Evolutionary conservation across 2,329 filamentous ascomycete species (phyloP).

Genomic region (Microdochium paspali): DNA sequence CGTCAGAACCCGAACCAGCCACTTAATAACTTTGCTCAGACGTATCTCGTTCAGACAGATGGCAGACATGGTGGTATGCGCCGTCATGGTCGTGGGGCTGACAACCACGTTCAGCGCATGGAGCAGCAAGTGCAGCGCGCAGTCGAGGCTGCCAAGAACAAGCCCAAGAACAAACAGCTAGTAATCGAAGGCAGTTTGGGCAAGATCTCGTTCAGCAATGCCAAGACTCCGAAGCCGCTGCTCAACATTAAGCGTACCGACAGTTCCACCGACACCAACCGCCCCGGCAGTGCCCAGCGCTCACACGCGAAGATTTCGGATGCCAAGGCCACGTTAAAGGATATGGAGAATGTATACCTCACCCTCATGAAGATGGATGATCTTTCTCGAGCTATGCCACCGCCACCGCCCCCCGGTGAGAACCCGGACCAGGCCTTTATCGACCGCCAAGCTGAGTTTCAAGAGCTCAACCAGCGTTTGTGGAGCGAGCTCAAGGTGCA

Average conservation of each 20-base stretch:
- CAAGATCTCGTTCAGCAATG: slow-evolving; percentile 98
- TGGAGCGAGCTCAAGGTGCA: slow-evolving; percentile 88
- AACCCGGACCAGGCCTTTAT: slow-evolving; percentile 59
- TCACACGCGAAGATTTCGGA: slow-evolving; percentile 47
- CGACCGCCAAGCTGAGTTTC: slow-evolving; percentile 72
- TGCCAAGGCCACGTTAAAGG: slow-evolving; percentile 72
- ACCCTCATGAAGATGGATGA: slow-evolving; percentile 92
- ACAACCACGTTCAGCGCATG: slow-evolving; percentile 98
- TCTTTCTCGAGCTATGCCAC: slow-evolving; percentile 73
- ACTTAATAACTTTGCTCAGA: slow-evolving; percentile 92
- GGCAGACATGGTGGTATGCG: slow-evolving; percentile 67
- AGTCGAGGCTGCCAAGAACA: slow-evolving; percentile 92
- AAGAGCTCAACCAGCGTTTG: slow-evolving; percentile 69
- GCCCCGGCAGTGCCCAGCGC: slow-evolving; percentile 37
- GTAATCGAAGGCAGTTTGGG: slow-evolving; percentile 93
- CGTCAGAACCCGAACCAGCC: slow-evolving; percentile 89
- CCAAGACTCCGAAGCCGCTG: slow-evolving; percentile 90
- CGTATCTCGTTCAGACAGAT: slow-evolving; percentile 92
- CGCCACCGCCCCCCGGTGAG: slow-evolving; percentile 47
- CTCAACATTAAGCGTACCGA: slow-evolving; percentile 92
- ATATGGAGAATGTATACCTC: slow-evolving; percentile 82
- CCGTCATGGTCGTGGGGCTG: slow-evolving; percentile 71
- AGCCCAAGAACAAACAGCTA: slow-evolving; percentile 94
- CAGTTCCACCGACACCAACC: slow-evolving; percentile 47
- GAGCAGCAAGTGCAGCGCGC: slow-evolving; percentile 97